phyloP scores from a whole-genome alignment of 805 yeast species.

The Groenewaldozyma tartarivorans region DNA sequence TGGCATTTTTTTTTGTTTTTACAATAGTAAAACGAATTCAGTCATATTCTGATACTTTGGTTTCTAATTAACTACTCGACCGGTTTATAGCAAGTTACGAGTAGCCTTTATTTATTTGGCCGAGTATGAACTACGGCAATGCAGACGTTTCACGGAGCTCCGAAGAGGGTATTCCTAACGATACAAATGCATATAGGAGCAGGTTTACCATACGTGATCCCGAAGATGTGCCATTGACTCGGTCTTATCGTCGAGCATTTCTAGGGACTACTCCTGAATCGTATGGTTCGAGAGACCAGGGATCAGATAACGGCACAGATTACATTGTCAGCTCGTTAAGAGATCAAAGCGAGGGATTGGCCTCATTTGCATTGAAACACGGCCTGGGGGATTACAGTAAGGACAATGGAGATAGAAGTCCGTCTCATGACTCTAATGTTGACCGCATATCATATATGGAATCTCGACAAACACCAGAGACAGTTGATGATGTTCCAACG shows the following conservation, averaged over 20 bases:
- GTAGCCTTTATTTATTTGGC: no score
- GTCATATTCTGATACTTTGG: no score
- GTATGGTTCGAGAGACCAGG: not conserved
- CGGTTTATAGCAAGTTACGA: no score
- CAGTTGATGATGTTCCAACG: not conserved
- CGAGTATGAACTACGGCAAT: no score
- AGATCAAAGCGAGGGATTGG: conserved; percentile 16
- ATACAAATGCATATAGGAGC: no score
- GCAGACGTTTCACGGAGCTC: no score
- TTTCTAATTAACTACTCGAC: not conserved
- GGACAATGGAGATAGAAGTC: not conserved
- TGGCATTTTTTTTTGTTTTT: no score
- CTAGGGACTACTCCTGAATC: not conserved
- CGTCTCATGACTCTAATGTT: not conserved
- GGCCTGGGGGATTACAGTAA: conserved; percentile 8
- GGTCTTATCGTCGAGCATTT: not conserved
- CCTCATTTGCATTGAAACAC: conserved; percentile 15
- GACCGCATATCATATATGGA: not conserved
- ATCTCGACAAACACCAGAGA: not conserved
- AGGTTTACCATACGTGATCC: no score
- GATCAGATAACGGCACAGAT: no score
- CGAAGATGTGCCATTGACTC: not conserved
- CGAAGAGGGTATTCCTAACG: no score
- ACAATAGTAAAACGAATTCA: no score
- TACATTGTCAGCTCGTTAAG: conserved; percentile 8